phyloP scores from a whole-genome alignment of 306 rosid species.

The Medicago arabica region DNA sequence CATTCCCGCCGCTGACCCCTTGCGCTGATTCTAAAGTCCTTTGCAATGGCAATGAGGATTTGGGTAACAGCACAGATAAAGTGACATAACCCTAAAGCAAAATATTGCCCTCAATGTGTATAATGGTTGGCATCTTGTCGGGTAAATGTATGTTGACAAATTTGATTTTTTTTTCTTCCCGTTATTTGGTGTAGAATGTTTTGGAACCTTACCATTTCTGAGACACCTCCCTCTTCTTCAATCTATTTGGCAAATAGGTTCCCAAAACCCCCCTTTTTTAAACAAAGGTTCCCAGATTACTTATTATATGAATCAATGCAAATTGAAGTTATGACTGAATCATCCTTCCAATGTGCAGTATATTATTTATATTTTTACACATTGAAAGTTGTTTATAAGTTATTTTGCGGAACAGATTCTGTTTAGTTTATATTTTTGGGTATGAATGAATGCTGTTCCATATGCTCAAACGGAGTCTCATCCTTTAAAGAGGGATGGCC shows the following conservation, averaged over 20 bases:
- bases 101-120: slow-evolving; percentile 29
- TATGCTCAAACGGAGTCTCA: slow-evolving; percentile 15
- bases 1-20: slow-evolving; percentile 71
- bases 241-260: slow-evolving; percentile 38
- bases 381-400: slow-evolving; percentile 24
- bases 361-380: slow-evolving; percentile 13
- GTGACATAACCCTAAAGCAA: slow-evolving; percentile 30
- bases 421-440: background rate
- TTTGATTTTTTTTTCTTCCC: background rate
- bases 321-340: slow-evolving; percentile 30
- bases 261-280: background rate
- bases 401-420: slow-evolving; percentile 15
- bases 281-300: slow-evolving; percentile 24
- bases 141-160: slow-evolving; percentile 20
- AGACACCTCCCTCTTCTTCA: background rate
- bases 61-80: slow-evolving; percentile 30
- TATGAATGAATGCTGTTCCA: slow-evolving; percentile 13
- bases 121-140: slow-evolving; percentile 38
- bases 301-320: slow-evolving; percentile 1
- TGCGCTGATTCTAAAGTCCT: slow-evolving; percentile 46
- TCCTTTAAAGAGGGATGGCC: background rate
- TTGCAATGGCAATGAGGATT: slow-evolving; percentile 35
- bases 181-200: background rate
- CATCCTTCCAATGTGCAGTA: slow-evolving; percentile 23
- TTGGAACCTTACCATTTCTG: background rate